Evolutionary conservation across 139 green algal genomes (phyloP).

Genomic region (Raphidocelis subcapitata): DNA sequence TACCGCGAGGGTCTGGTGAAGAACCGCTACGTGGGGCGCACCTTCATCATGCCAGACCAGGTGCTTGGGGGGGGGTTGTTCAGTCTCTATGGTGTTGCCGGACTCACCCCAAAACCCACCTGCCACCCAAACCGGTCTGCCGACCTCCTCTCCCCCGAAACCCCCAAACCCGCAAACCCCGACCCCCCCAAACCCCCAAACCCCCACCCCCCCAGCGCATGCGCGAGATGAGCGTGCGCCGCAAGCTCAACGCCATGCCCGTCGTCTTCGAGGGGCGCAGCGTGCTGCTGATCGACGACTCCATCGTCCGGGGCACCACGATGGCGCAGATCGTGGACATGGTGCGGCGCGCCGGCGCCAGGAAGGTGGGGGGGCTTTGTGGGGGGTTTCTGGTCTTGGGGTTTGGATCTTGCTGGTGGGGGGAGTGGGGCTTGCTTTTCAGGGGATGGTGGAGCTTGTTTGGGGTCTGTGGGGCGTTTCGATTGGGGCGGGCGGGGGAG

Average conservation of each 20-base stretch:
- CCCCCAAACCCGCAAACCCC: too few species aligned
- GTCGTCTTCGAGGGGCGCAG: slow-evolving; percentile 87
- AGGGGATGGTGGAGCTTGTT: background rate
- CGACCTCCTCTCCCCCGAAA: too few species aligned
- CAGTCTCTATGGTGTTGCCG: too few species aligned
- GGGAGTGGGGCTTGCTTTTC: background rate
- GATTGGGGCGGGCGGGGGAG: too few species aligned
- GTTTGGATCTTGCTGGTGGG: background rate
- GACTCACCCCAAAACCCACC: too few species aligned
- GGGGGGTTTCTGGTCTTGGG: background rate
- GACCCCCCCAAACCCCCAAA: too few species aligned
- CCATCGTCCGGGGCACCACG: slow-evolving; percentile 97
- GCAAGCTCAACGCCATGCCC: slow-evolving; percentile 98
- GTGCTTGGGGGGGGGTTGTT: slow-evolving; percentile 42
- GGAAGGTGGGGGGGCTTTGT: slow-evolving; percentile 52
- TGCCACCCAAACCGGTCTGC: too few species aligned
- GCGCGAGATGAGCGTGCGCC: slow-evolving; percentile 90
- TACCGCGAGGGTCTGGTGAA: slow-evolving; percentile 98
- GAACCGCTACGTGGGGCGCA: slow-evolving; percentile 97
- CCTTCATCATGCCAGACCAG: slow-evolving; percentile 99
- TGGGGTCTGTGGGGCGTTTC: too few species aligned
- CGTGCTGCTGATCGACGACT: slow-evolving; percentile 98
- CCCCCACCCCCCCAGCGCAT: too few species aligned
- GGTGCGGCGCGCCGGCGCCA: slow-evolving; percentile 85
- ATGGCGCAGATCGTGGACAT: slow-evolving; percentile 98